A percentile compares a stretch with the other conserved stretches of the same genome.
These are phyloP conservation scores for Rosa multiflora DNA, from an alignment of 306 rosid genomes.

Conservation along the genomic window DNA sequence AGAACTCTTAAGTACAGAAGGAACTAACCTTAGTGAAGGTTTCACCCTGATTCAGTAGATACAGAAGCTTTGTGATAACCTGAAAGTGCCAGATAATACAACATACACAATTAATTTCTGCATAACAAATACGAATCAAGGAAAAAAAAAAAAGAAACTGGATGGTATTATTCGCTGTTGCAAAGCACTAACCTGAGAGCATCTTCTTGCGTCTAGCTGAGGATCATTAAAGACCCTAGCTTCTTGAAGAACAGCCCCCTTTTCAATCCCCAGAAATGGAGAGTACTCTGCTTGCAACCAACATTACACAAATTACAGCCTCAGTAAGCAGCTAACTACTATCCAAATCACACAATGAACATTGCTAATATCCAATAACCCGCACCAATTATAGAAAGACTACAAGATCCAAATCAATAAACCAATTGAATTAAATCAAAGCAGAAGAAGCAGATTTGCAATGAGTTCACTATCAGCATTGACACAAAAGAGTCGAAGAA, in stretches of 20 bases:
- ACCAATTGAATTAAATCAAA: slow-evolving; percentile 21
- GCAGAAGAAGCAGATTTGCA: slow-evolving; percentile 14
- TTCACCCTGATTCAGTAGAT: slow-evolving; percentile 94
- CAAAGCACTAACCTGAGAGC: slow-evolving; percentile 77
- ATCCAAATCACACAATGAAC: background rate
- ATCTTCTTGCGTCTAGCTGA: slow-evolving; percentile 89
- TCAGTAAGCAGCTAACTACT: background rate
- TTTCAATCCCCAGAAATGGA: slow-evolving; percentile 92
- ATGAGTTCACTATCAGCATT: slow-evolving; percentile 31
- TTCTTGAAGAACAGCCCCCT: slow-evolving; percentile 98
- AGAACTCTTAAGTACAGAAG: background rate
- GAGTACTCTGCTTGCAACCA: slow-evolving; percentile 70
- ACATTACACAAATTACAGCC: slow-evolving; percentile 17
- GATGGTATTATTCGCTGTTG: background rate
- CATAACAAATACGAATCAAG: slow-evolving; percentile 4
- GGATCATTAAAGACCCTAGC: slow-evolving; percentile 99
- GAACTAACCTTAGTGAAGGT: slow-evolving; percentile 78
- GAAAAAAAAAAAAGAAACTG: background rate
- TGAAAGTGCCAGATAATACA: slow-evolving; percentile 27
- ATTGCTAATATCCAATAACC: background rate
- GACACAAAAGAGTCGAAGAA: slow-evolving; percentile 8
- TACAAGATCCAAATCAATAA: slow-evolving; percentile 36
- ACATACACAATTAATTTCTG: slow-evolving; percentile 24
- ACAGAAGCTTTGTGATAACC: slow-evolving; percentile 95
- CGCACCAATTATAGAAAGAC: slow-evolving; percentile 11